Conservation (phyloP, 805 yeast genomes). For the Yarrowia keelungensis region DNA sequence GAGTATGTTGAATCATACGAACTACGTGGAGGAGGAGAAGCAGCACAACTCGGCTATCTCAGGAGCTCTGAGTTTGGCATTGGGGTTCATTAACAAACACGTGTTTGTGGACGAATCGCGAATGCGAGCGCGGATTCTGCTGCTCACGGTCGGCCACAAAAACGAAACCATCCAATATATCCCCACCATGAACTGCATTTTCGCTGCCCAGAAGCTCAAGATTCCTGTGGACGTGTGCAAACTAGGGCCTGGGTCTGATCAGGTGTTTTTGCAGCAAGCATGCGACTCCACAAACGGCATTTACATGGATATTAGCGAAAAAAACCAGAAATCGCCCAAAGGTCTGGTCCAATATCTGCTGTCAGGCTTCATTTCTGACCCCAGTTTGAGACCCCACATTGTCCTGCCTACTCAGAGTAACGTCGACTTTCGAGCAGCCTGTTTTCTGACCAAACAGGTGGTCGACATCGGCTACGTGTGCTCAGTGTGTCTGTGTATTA, state of each 20-base stretch:
- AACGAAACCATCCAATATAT: constrained; percentile 84
- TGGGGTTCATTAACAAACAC: constrained; percentile 77
- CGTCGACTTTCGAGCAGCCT: constrained; percentile 93
- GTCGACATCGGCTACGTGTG: constrained; percentile 96
- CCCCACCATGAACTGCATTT: constrained; percentile 92
- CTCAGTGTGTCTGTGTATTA: constrained; percentile 85
- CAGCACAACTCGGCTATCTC: constrained; percentile 55
- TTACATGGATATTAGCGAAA: constrained; percentile 62
- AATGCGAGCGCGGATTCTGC: constrained; percentile 69
- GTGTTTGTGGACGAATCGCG: constrained; percentile 57
- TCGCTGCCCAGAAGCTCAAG: constrained; percentile 87
- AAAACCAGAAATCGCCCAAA: constrained; percentile 57
- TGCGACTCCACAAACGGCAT: constrained; percentile 94
- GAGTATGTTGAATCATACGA: constrained; percentile 53
- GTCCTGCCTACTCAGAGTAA: constrained; percentile 82
- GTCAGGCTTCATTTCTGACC: constrained; percentile 87
- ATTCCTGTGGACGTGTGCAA: constrained; percentile 92
- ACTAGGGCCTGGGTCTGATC: constrained; percentile 60
- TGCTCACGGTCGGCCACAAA: constrained; percentile 66
- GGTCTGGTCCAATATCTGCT: constrained; percentile 83
- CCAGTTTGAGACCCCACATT: constrained; percentile 75
- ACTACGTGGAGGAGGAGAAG: constrained; percentile 42
- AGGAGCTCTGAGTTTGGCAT: constrained; percentile 82
- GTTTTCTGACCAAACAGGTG: constrained; percentile 87
- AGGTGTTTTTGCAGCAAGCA: constrained; percentile 89